phyloP scores from a whole-genome alignment of 805 yeast genomes.

The Lipomyces sp. region DNA sequence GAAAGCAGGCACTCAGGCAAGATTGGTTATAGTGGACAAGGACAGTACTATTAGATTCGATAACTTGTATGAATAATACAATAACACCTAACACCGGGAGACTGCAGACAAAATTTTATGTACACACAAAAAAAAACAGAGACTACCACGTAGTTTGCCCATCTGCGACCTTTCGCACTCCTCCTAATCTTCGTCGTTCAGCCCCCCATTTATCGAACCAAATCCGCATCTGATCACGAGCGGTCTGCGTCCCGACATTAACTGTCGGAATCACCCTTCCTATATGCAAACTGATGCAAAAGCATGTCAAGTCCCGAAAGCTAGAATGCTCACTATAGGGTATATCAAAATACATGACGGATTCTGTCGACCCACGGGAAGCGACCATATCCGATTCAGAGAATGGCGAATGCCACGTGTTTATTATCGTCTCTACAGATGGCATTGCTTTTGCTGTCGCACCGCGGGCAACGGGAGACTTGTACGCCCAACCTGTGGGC shows the following conservation, averaged over 20 bases:
- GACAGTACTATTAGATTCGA: constrained; percentile 26
- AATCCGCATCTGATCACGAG: constrained; percentile 34
- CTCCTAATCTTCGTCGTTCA: constrained; percentile 23
- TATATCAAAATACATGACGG: constrained; percentile 45
- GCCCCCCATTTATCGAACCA: constrained; percentile 37
- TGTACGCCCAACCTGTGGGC: constrained; percentile 92
- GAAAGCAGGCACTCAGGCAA: neutral
- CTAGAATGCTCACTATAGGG: constrained; percentile 97
- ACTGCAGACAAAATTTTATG: neutral
- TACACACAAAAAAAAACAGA: neutral
- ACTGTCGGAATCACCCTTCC: constrained; percentile 79
- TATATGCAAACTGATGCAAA: constrained; percentile 60
- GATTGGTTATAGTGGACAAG: constrained; percentile 30
- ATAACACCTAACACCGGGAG: neutral
- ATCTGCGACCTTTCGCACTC: constrained; percentile 1
- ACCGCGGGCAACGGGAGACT: constrained; percentile 39
- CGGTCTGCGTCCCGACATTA: constrained; percentile 36
- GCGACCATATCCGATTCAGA: constrained; percentile 29
- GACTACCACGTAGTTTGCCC: constrained; percentile 22
- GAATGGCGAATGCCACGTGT: constrained; percentile 14
- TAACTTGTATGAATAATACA: neutral
- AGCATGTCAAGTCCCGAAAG: constrained; percentile 73
- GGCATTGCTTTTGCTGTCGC: constrained; percentile 22
- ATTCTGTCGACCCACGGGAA: constrained; percentile 38
- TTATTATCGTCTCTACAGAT: constrained; percentile 19